A percentile compares a stretch with the other conserved stretches of the same genome.
These are phyloP conservation scores for Monosporascus ibericus DNA, from an alignment of 2,329 filamentous ascomycete genomes.

Conservation along the genomic window DNA sequence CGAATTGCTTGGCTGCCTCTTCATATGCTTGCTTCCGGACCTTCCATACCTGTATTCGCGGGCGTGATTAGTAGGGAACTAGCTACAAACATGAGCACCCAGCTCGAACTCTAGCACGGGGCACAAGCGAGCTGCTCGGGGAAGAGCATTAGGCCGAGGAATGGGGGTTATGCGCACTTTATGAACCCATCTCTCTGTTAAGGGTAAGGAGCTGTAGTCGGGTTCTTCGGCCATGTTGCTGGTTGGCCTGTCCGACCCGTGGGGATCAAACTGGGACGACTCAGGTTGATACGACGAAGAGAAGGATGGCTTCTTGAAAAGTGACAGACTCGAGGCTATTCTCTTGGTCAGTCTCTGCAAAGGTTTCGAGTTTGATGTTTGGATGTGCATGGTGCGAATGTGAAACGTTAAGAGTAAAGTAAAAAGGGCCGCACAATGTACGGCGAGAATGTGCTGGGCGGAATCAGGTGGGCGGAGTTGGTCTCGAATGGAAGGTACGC, in stretches of 20 bases:
- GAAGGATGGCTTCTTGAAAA: conserved; percentile 7
- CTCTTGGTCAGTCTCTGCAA: conserved; percentile 19
- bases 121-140: too few relatives aligned
- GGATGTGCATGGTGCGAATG: conserved; percentile 13
- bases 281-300: not conserved
- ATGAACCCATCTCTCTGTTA: conserved; percentile 76
- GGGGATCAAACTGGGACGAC: not conserved
- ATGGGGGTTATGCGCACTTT: conserved; percentile 48
- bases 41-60: conserved; percentile 70
- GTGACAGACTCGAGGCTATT: conserved; percentile 15
- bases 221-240: conserved; percentile 75
- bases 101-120: too few relatives aligned
- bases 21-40: conserved; percentile 93
- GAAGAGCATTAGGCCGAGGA: not conserved
- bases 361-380: conserved; percentile 5
- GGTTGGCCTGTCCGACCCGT: conserved; percentile 3
- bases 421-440: not conserved
- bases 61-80: conserved; percentile 4
- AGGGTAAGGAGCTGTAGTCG: conserved; percentile 72
- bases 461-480: not conserved
- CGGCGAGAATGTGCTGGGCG: not conserved
- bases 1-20: conserved; percentile 82
- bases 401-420: conserved; percentile 2
- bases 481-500: not conserved
- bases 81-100: not conserved